Base-by-base conservation (phyloP, 2,329 filamentous ascomycete species). In the Thelonectria olida region DNA sequence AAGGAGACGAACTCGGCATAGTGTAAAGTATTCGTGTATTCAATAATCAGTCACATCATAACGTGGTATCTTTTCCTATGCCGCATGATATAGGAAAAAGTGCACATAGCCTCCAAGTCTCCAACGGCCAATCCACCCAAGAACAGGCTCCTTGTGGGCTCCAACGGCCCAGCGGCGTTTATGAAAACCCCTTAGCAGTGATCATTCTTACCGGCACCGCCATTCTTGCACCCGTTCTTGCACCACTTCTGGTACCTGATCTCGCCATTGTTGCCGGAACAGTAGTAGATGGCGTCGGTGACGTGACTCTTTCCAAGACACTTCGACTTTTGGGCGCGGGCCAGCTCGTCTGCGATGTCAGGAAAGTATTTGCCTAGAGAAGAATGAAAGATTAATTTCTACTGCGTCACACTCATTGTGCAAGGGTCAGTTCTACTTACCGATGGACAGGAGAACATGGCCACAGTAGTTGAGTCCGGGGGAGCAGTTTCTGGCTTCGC, bases 191-290 rank as follows among this genome's bases (percentile, higher is more conserved):
- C 34, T 17, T 41, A 41, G 25, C 61, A 63, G 34, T 61, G 45
- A 38, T 63, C 61, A 19, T 47, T 58, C 34, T 55, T 51, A 4
- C 22, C 48, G 17, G 15, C 12, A 12, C 31, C 39, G 4, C 48
- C 48, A 15, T 52, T 38, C 15, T 12, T 7, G 27, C 61, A 63
- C 10, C 61, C 61, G 1, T 56, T 60, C 34, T 41, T 31, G 48
- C 61, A 63, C 20, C 54, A 63, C 22, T 42, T 22, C 39, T 60
- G 52, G 34, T 41, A 63, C 25, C n/a, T 55, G 39, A 63, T 63
- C 2, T 36, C 48, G 9, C 61, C 61, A 12, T 62, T 39, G 15
- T 39, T 3, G n/a, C 61, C 56, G 15, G 23, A 51, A 27, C 56
- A 63, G 19, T n/a, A 19, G 22, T 47, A 63, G 13, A 63, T 7